Evolutionary conservation across 73 alveolate species (phyloP), one percentile per base, ranked within the genome.

Genomic region (Paramecium caudatum): DNA sequence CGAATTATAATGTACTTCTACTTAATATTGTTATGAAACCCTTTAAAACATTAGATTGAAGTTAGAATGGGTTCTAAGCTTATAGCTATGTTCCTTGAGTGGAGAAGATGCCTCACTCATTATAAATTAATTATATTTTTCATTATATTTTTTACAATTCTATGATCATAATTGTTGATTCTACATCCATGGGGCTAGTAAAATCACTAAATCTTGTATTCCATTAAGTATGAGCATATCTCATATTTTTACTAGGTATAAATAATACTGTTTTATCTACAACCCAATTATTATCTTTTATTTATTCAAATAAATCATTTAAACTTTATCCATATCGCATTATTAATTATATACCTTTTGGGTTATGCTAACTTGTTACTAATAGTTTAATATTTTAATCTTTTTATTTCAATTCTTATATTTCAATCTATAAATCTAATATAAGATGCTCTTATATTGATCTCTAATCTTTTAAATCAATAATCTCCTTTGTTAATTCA

Each of bases 21-120:
- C 5, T 8, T 47, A 10, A 47, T 4, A 7, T 13, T n/a, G 15
- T 47, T 7, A 8, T 4, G 6, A 10, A 7, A 23, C 32, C 27
- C 83, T 36, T 0, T 36, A 2, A 16, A 65, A 65, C 49, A 65
- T 33, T 16, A 65, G 17, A 65, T 30, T 36, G 10, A 36, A 65
- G 34, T 65, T 65, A 6, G 83, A 65, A 65, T 65, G 83, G 19
- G 83, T 65, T 65, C 83, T 30, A 13, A 65, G 47, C 34, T 65
- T 65, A 30, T 65, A 65, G 13, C 50, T 32, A 21, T 33, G 48
- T 33, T 65, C 80, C 30, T 43, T 55, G 23, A 55, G 23, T 55
- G 80, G 80, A 3, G 80, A 55, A 0, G 80, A 55, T 27, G 80
- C 80, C 30, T 55, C 80, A 55, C 80, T 55, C 80, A 55, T 55